Base-by-base conservation (phyloP, 345 rosid species). In the Salix dunnii region DNA sequence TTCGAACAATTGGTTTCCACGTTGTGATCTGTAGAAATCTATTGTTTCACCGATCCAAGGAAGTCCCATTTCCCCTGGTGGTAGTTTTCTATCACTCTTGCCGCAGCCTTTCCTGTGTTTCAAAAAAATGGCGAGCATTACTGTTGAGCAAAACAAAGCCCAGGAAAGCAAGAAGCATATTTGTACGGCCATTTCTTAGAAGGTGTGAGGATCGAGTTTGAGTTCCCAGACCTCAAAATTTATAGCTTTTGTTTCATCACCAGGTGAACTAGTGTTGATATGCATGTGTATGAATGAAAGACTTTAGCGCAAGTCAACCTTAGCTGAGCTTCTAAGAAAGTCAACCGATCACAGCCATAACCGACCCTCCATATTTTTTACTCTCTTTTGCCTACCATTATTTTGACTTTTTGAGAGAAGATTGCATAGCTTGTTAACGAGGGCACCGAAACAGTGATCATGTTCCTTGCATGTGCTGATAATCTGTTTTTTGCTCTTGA, bases 31-130 rank as follows among this genome's bases (percentile, higher is more conserved):
- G 85, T 82, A 87, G 77, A 92, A 92, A 49, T 88, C 88, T 81
- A 88, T 77, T 27, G 97, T 92, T 82, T 90, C 97, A 0, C 97
- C 97, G 1, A 90, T 74, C 88, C 87, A 86, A 9, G 94, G 97
- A 49, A 88, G 72, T 31, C 94, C 91, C 90, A 90, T 80, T 31
- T 87, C 76, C 14, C 94, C 93, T 12, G 92, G 94, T 36, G 93
- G 94, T 21, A 90, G 93, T 63, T 81, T 85, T 69, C 40, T 80
- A 78, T 79, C 81, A 16, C 28, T 61, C 30, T 67, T 77, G 55
- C 0, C 25, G 23, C 43, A 30, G 30, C 70, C 72, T 70, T 79
- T 80, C 82, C 70, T 83, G 75, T 36, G 79, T 64, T 70, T 82
- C 80, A 87, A 82, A 82, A 87, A 72, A 68, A 88, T 55, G 53